Conservation (phyloP, 2,329 filamentous ascomycete genomes). For the Clarireedia hainanense region DNA sequence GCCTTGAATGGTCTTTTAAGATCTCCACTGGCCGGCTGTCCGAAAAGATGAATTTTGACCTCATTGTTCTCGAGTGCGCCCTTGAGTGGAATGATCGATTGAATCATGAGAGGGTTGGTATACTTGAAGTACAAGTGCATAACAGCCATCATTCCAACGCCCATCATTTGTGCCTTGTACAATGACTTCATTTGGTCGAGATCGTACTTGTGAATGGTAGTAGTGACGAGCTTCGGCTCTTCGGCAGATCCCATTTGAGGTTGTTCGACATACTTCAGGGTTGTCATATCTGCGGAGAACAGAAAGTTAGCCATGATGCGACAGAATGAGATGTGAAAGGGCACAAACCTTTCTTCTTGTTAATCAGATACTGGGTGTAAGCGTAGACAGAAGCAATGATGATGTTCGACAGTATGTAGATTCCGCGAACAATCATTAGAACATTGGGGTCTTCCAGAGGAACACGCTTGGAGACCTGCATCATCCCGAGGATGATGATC, state of each 20-base stretch:
- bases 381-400: slow-evolving; percentile 80
- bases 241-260: slow-evolving; percentile 87
- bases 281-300: slow-evolving; percentile 70
- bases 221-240: slow-evolving; percentile 93
- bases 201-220: slow-evolving; percentile 94
- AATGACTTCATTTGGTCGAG: slow-evolving; percentile 72
- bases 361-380: slow-evolving; percentile 78
- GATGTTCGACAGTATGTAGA: slow-evolving; percentile 62
- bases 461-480: slow-evolving; percentile 95
- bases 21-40: slow-evolving; percentile 78
- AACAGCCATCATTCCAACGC: slow-evolving; percentile 93
- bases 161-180: slow-evolving; percentile 90
- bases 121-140: slow-evolving; percentile 99
- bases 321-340: background rate
- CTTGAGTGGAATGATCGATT: slow-evolving; percentile 98
- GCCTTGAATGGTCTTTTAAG: slow-evolving; percentile 96
- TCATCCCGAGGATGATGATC: slow-evolving; percentile 92
- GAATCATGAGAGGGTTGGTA: slow-evolving; percentile 97
- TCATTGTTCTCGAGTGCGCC: slow-evolving; percentile 90
- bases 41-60: slow-evolving; percentile 90
- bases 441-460: slow-evolving; percentile 84
- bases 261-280: slow-evolving; percentile 97
- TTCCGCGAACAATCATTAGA: slow-evolving; percentile 52
- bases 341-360: slow-evolving; percentile 87
- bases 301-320: background rate